Evolutionary conservation across 179 eudicot species (phyloP), one percentile per base, ranked within the genome.

Genomic region (Beta lomatogona): DNA sequence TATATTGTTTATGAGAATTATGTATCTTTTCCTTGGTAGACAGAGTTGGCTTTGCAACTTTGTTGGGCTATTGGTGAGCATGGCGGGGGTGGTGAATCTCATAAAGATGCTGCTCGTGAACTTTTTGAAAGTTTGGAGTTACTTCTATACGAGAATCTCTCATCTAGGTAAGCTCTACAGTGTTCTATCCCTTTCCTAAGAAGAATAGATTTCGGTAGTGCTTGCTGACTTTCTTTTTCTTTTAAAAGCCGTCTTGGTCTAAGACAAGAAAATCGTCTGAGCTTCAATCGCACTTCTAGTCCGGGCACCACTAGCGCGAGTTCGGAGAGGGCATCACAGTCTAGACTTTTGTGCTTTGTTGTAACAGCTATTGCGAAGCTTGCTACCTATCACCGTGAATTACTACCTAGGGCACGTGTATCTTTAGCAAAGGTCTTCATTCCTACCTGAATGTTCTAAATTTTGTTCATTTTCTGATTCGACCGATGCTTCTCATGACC

Each of bases 51-150:
- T 76, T 81, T 97, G 75, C 97, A 93, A 84, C 90, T 97, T 65
- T 93, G 97, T 75, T 97, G 99, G 99, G 99, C 98, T 50, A 93
- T 97, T 78, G 99, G 99, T 82, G 99, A 97, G 87, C 89, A 97
- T 86, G 99, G 99, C 87, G 99, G 98, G 19, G 99, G 99, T 57
- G 98, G 97, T 72, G 93, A 81, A 80, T 87, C 94, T 86, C 93
- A 89, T 86, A 96, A 91, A 81, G 96, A 96, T 86, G 99, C 94
- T 48, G 99, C 97, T 82, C 94, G 98, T 77, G 98, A 96, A 88
- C 97, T 94, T 67, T 96, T 94, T 83, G 99, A 96, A 90, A 94
- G 99, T 86, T 78, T 96, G 86, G 99, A 97, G 87, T 83, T 97
- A 74, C 93, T 97, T 76, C 82, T 97, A 58, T 97, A 97, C 77